Percentiles rank a stretch among this genome's conserved stretches.
Conservation (phyloP, 306 rosid genomes). For the Arachis hypogaea region DNA sequence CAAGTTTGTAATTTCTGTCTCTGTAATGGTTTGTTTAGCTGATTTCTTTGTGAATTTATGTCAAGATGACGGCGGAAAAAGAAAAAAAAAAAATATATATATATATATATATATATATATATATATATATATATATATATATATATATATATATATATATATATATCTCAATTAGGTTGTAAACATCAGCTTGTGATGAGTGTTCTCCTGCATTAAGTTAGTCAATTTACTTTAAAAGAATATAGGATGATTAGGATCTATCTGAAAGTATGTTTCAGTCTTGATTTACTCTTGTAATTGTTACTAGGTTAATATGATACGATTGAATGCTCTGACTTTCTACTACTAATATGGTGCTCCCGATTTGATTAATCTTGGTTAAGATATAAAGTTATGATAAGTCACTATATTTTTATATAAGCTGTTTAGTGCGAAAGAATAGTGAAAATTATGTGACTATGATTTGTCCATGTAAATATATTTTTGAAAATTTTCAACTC, state of each 20-base stretch:
- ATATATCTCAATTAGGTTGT: constrained; percentile 1
- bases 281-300: constrained; percentile 5
- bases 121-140: no score
- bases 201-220: background rate
- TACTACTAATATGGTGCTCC: background rate
- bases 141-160: no score
- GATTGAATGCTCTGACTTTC: constrained; percentile 1
- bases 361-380: constrained; percentile 1
- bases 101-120: no score
- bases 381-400: constrained; percentile 5
- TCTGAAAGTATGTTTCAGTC: background rate
- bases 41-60: background rate
- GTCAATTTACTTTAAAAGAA: constrained; percentile 2
- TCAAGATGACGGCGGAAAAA: background rate
- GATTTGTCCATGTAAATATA: constrained; percentile 24
- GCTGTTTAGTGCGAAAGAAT: constrained; percentile 4
- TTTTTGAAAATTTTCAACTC: constrained; percentile 2
- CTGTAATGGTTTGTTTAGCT: background rate
- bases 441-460: constrained; percentile 4
- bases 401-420: constrained; percentile 19
- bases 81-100: background rate
- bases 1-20: background rate
- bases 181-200: background rate
- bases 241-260: background rate
- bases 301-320: background rate